These are phyloP conservation scores for Pseudogymnoascus sp. DNA, from an alignment of 2,329 filamentous ascomycete species.

Conservation along the genomic window DNA sequence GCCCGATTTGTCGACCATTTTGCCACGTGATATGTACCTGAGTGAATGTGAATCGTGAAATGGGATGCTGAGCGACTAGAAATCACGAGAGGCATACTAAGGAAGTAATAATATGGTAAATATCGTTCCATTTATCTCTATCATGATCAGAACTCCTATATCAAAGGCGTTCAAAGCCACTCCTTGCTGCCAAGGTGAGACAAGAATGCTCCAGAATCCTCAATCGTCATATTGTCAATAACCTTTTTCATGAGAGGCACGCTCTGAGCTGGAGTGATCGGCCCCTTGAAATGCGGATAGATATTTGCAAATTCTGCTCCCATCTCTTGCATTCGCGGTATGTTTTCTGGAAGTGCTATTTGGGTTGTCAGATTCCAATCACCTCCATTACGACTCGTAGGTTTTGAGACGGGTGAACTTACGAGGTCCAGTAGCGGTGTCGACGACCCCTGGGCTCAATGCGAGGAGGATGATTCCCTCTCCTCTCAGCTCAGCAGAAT, in stretches of 20 bases:
- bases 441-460: conserved; percentile 46
- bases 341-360: conserved; percentile 1
- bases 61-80: background rate
- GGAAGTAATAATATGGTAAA: background rate
- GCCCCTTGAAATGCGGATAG: conserved; percentile 16
- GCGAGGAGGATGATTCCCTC: conserved; percentile 46
- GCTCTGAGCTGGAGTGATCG: conserved; percentile 14
- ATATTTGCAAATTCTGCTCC: background rate
- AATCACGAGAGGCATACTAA: background rate
- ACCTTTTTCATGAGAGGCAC: conserved; percentile 17
- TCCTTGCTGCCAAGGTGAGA: conserved; percentile 17
- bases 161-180: conserved; percentile 14
- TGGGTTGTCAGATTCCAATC: background rate
- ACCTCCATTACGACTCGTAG: background rate
- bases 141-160: background rate
- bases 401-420: background rate
- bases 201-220: conserved; percentile 17
- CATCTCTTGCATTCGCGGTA: conserved; percentile 4
- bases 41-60: no score
- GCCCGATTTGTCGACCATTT: no score
- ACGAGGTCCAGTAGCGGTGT: conserved; percentile 29
- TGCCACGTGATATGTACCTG: no score
- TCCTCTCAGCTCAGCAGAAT: conserved; percentile 36
- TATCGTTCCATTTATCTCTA: background rate
- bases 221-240: conserved; percentile 18